Percentiles rank a stretch among this genome's conserved stretches.
phyloP scores from a whole-genome alignment of 2,329 filamentous ascomycete genomes.

The Colletotrichum melonis region DNA sequence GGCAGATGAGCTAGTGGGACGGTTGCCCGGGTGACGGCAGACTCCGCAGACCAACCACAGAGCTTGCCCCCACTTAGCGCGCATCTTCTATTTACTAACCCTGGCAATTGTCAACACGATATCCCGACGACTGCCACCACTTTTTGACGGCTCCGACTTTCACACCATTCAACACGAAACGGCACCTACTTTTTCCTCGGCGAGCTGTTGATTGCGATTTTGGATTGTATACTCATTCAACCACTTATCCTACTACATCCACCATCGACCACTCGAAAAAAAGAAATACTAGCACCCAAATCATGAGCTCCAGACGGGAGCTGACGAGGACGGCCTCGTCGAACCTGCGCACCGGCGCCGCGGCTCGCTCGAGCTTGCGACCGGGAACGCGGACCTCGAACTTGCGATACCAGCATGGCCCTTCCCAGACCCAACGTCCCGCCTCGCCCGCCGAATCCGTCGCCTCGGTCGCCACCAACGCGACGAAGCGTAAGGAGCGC shows the following conservation, averaged over 20 bases:
- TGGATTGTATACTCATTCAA: neutral
- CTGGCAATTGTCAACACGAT: slow-evolving; percentile 28
- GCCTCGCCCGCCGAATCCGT: slow-evolving; percentile 79
- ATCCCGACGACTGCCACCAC: neutral
- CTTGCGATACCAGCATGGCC: slow-evolving; percentile 30
- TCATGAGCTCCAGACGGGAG: slow-evolving; percentile 37
- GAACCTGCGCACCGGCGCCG: slow-evolving; percentile 28
- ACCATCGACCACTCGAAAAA: neutral
- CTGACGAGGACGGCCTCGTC: slow-evolving; percentile 35
- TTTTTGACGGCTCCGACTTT: slow-evolving; percentile 14
- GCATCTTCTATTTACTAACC: slow-evolving; percentile 34
- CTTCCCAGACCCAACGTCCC: slow-evolving; percentile 50
- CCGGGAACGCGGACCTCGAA: slow-evolving; percentile 34
- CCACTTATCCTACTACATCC: neutral
- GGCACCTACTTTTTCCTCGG: neutral
- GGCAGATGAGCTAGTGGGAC: neutral
- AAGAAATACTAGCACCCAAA: neutral
- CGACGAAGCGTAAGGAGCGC: slow-evolving; percentile 86
- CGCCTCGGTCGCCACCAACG: slow-evolving; percentile 67
- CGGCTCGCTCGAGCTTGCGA: slow-evolving; percentile 26
- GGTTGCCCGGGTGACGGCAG: slow-evolving; percentile 11
- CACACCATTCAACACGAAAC: neutral
- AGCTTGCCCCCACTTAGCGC: slow-evolving; percentile 16
- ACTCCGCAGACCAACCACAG: slow-evolving; percentile 6
- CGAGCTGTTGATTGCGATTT: neutral